A percentile compares a stretch with the other conserved stretches of the same genome.
These are phyloP conservation scores for Starmera quercuum DNA, from an alignment of 805 yeast species.

Conservation along the genomic window DNA sequence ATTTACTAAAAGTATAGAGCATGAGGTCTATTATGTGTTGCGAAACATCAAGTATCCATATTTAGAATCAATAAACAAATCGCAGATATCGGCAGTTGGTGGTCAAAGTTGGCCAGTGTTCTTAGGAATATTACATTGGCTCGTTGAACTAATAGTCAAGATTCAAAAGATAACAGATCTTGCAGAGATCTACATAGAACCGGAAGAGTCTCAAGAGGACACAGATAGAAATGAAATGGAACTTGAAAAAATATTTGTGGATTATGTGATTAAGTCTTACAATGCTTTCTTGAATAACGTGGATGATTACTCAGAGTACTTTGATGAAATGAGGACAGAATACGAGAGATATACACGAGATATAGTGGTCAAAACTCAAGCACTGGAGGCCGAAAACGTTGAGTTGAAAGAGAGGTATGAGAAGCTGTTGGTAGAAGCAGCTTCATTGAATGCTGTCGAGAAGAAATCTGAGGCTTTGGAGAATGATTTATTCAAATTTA, in stretches of 20 bases:
- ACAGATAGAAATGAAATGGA: constrained; percentile 27
- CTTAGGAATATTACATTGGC: constrained; percentile 79
- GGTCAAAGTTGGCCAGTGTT: constrained; percentile 84
- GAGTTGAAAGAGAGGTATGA: constrained; percentile 31
- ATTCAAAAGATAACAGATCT: constrained; percentile 23
- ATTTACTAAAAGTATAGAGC: constrained; percentile 62
- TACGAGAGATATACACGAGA: constrained; percentile 44
- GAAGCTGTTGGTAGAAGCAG: constrained; percentile 35
- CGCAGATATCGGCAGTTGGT: constrained; percentile 87
- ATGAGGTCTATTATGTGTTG: constrained; percentile 64
- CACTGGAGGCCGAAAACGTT: constrained; percentile 32
- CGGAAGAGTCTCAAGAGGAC: constrained; percentile 11
- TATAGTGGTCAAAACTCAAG: constrained; percentile 38
- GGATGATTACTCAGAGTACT: constrained; percentile 51
- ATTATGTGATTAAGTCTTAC: constrained; percentile 62
- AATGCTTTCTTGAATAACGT: constrained; percentile 55
- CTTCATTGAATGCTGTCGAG: constrained; percentile 41
- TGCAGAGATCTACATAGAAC: neutral
- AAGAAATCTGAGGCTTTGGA: constrained; percentile 58
- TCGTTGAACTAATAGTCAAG: constrained; percentile 47
- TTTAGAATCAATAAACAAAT: constrained; percentile 69
- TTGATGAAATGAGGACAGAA: constrained; percentile 47
- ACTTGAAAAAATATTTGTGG: constrained; percentile 40
- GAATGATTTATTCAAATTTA: constrained; percentile 62
- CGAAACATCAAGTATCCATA: constrained; percentile 71